Conservation (phyloP, 1,139 yeast genomes). For the Suhomyces kunorum region DNA sequence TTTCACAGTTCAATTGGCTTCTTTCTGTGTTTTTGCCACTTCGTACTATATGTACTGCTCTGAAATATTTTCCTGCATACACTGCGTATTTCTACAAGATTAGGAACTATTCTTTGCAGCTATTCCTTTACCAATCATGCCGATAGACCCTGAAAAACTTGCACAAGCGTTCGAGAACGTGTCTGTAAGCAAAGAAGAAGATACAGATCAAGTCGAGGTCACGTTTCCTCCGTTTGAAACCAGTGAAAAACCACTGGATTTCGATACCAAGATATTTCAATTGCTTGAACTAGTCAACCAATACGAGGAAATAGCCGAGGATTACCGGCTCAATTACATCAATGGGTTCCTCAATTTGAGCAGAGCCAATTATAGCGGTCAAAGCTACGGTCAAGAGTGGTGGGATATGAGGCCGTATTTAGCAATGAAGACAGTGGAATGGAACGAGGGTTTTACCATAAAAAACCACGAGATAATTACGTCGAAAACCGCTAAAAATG, state of each 20-base stretch:
- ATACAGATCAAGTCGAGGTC: slow-evolving; percentile 4
- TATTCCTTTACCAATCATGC: neutral
- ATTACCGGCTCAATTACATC: slow-evolving; percentile 25
- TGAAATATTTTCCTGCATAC: neutral
- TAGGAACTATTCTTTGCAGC: too few relatives aligned
- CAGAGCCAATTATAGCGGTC: slow-evolving; percentile 38
- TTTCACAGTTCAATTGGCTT: too few relatives aligned
- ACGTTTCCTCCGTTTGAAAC: slow-evolving; percentile 1
- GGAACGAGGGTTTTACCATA: slow-evolving; percentile 1
- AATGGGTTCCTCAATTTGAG: slow-evolving; percentile 41
- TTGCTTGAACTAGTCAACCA: slow-evolving; percentile 30
- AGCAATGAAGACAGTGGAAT: slow-evolving; percentile 19
- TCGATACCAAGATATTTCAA: slow-evolving; percentile 24
- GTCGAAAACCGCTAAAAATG: slow-evolving; percentile 2
- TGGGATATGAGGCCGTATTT: slow-evolving; percentile 36
- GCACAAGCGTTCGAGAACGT: slow-evolving; percentile 19
- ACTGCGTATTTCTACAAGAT: too few relatives aligned
- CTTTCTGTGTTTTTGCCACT: too few relatives aligned
- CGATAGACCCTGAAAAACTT: slow-evolving; percentile 14
- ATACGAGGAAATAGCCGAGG: slow-evolving; percentile 29
- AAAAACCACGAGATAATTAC: slow-evolving; percentile 1
- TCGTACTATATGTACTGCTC: neutral
- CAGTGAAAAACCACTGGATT: slow-evolving; percentile 8
- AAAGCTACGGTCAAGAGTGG: slow-evolving; percentile 20
- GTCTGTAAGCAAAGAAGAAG: slow-evolving; percentile 13